Evolutionary conservation across 2,329 filamentous ascomycete genomes (phyloP), one percentile per base, ranked within the genome.

Genomic region (Aspergillus tanneri): DNA sequence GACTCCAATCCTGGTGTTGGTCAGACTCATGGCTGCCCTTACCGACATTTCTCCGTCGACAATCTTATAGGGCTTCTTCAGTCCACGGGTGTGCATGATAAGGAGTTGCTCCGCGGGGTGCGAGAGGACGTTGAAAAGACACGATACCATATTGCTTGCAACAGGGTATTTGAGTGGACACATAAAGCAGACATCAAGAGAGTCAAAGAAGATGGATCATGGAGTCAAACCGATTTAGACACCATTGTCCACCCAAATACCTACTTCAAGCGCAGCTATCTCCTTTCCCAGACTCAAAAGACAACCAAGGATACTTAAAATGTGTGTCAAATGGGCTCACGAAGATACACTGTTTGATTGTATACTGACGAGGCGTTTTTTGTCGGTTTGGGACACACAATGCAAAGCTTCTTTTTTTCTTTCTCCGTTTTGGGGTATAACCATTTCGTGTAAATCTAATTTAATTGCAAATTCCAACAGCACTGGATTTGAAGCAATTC

Each of bases 181-280:
- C 91, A 99, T 70, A 91, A 88, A 65, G 76, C 77, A 14, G 87
- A 92, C 66, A 82, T 93, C 49, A 87, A 84, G 65, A 83, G 81
- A 62, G 88, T 86, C 53, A 88, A 86, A 70, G 87, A 91, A 34
- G 84, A 90, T 41, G 79, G 82, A 5, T 76, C 84, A 43, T 86
- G 86, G 83, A 84, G 78, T 10, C 74, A 85, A 5, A 83, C 83
- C 12, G 88, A 96, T 67, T 77, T 96, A 34, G 92, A 97, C 71
- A 97, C 92, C 0, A 95, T 99, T 65, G 85, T 96, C 18, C 93
- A 99, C 71, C 93, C 93, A 9, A 99, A 99, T 68, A 91, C 92
- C 56, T 99, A 96, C 72, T 99, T 97, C 72, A 96, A 96, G 78
- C 81, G 92, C 47, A 95, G 90, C 67, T 97, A 90, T 69, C 63